Evolutionary conservation across 768 basidiomycete species (phyloP), one percentile per base, ranked within the genome.

Genomic region (Tricholoma saponaceum): DNA sequence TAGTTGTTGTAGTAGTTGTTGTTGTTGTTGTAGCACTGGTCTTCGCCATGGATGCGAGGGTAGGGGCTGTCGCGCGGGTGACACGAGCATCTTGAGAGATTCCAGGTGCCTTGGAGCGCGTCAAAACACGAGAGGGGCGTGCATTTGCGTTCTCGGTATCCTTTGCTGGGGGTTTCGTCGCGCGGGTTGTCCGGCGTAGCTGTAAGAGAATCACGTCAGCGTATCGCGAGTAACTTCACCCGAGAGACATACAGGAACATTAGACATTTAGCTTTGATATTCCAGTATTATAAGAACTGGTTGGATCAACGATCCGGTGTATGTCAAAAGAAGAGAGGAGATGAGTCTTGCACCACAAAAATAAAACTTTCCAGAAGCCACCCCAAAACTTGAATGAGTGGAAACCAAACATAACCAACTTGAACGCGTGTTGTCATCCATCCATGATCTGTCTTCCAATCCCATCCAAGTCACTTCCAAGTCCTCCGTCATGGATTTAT

Each of bases 91-190:
- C 66, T 47, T 69, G 69, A 59, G 75, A 65, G 62, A 67, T 67
- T 23, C 69, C 74, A 13, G 80, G 75, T 58, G 78, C 74, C 69
- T 86, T 87, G 68, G 82, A 75, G 70, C 85, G 86, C 59, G 83
- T 76, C 33, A 72, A 72, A 54, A 78, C 68, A 69, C 81, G 78
- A 54, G 77, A 73, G 28, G 80, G 80, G 57, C 83, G 82, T 53
- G 85, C 82, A 63, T 80, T 82, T 58, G 83, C 82, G 66, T 88
- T 89, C 77, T 89, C 87, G 67, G 72, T 78, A 54, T 85, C 83
- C 67, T 83, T 84, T 61, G 77, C 74, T 55, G 78, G 67, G 23
- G 73, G 72, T 62, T 83, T 82, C 56, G 80, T 77, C 41, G 79
- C 74, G 69, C 84, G 79, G 57, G 83, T 81, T 50, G 81, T 80